Percentiles rank a stretch among this genome's conserved stretches.
phyloP scores from a whole-genome alignment of 352 stramenopile genomes.

The Pythium scleroteichum region DNA sequence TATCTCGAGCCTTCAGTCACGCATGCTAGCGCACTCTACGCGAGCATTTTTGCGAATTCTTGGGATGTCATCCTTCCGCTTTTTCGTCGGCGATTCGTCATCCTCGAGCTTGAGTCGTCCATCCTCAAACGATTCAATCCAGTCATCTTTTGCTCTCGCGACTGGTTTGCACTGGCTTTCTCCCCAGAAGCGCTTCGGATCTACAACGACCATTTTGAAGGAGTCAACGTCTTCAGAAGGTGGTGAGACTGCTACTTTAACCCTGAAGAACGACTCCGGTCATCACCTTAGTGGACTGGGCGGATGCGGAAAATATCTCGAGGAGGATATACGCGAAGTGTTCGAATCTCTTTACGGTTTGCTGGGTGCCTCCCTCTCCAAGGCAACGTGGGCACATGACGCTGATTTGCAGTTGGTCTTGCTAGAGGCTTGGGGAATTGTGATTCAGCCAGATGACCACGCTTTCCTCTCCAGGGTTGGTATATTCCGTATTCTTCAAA shows the following conservation, averaged over 20 bases:
- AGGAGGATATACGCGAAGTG: constrained; percentile 70
- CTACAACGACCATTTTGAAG: constrained; percentile 16
- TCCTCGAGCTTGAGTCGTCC: constrained; percentile 17
- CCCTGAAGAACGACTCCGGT: constrained; percentile 28
- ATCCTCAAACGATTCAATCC: constrained; percentile 50
- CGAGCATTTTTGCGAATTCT: constrained; percentile 77
- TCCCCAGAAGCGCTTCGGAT: constrained; percentile 25
- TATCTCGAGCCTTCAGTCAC: constrained; percentile 69
- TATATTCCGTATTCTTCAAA: constrained; percentile 89
- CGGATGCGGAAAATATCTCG: constrained; percentile 80
- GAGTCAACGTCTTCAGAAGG: constrained; percentile 16
- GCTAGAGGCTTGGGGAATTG: constrained; percentile 83
- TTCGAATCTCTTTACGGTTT: constrained; percentile 88
- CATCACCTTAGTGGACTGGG: constrained; percentile 78
- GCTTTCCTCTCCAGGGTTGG: constrained; percentile 88
- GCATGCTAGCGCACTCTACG: constrained; percentile 74
- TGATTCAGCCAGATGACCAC: constrained; percentile 88
- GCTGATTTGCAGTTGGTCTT: constrained; percentile 81
- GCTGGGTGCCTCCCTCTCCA: constrained; percentile 72
- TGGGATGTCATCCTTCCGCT: constrained; percentile 74
- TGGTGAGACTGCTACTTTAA: background rate
- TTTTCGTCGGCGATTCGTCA: constrained; percentile 69
- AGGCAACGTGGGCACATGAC: constrained; percentile 83
- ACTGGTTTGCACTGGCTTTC: constrained; percentile 78
- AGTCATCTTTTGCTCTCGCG: constrained; percentile 72